Evolutionary conservation across 1,284 basidiomycete genomes (phyloP), one percentile per base, ranked within the genome.

Genomic region (Fomitopsis pinicola): DNA sequence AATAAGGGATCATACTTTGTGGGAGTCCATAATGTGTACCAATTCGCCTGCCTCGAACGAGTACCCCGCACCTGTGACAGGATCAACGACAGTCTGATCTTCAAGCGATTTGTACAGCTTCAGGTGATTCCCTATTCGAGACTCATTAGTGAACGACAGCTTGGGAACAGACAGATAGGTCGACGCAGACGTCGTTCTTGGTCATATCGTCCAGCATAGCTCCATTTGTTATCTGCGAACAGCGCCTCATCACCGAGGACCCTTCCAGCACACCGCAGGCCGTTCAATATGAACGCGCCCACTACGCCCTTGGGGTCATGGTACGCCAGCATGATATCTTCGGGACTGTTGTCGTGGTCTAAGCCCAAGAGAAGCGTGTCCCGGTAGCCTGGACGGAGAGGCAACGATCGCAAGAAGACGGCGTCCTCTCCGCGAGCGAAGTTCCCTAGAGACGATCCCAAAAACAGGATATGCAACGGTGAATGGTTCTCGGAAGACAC

Each of bases 361-460:
- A 98, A 79, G 5, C 95, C 95, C 22, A 98, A 74, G 2, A 92
- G 75, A 7, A 92, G 76, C 0, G 89, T 92, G 70, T 91, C 89
- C 3, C 86, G 85, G 22, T 77, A 80, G 8, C 86, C 88, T 4
- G 90, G 77, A 10, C 89, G 85, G 46, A 99, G 80, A 12, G 94
- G 93, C 26, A 97, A 79, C 1, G 85, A 84, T 14, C 82, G 82
- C 58, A 99, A 82, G 76, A 99, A 98, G 0, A 82, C 77, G 1
- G 82, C 82, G 8, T 90, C 92, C 28, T 83, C 88, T 15, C 81
- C 78, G 26, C 94, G 85, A 19, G 80, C 74, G 73, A 98, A 98
- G 78, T 98, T 98, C 14, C 97, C 97, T 14, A 98, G 77, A 0
- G 94, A 95, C 0, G 93, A 97, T 0, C 97, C 97, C n/a, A 98